Evolutionary conservation across 2,329 filamentous ascomycete species (phyloP), one percentile per base, ranked within the genome.

Genomic region (Geosmithia morbida): DNA sequence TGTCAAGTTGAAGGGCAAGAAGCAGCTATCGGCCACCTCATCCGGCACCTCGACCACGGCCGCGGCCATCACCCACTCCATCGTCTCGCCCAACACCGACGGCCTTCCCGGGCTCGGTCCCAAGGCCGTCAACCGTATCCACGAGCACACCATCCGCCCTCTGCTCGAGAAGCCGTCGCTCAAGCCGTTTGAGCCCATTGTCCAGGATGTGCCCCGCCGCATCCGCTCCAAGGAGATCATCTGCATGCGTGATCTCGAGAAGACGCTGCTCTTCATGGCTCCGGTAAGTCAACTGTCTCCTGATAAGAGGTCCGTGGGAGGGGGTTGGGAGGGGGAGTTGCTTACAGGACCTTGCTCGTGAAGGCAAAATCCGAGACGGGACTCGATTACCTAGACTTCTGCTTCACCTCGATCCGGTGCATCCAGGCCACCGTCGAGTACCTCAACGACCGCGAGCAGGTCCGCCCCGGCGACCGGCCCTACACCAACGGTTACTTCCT

Each of bases 401-500:
- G 87, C 74, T 79, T 94, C 63, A 85, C 84, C 58, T 90, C 88
- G 53, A 87, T 96, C 62, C 82, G 81, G 65, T 92, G 88, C 67
- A 82, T 95, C 62, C 85, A 94, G 72, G 83, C 87, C 53, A 92
- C 87, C 50, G 86, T 94, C 65, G 82, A 87, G 65, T 83, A 83
- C 65, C 74, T 96, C 54, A 83, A 79, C 71, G 87, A 94, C 62
- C 81, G 81, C 62, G 89, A 97, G 64, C 86, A 90, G 68, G 82
- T 83, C 55, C 80, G 87, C 62, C 84, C 86, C 50, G 72, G 79
- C 66, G 90, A 97, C 66, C 82, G 85, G 58, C 87, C 88, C 55
- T 97, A 96, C 72, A 92, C 83, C 74, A 87, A 85, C 75, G 87
- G 87, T 61, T 97, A 97, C 68, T 96, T 96, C 63, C 83, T 96